These are phyloP conservation scores for Rosellinia necatrix DNA, from an alignment of 2,329 filamentous ascomycete species.

Conservation along the genomic window DNA sequence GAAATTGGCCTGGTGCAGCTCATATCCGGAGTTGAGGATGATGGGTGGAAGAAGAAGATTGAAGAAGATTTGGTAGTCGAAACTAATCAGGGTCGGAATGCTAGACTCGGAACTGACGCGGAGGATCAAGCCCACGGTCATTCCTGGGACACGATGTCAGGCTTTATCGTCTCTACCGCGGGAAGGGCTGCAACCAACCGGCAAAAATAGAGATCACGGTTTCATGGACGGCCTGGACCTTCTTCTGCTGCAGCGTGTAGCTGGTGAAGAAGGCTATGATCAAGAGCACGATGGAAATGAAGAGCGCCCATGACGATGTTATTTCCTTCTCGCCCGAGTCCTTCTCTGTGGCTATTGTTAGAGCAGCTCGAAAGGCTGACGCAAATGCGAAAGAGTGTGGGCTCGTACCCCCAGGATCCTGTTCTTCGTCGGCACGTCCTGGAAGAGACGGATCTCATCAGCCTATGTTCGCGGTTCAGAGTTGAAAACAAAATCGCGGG, in stretches of 20 bases:
- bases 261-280: conserved; percentile 95
- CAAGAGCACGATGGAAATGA: conserved; percentile 93
- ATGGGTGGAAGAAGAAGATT: conserved; percentile 98
- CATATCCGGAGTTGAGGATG: conserved; percentile 95
- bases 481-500: conserved; percentile 6
- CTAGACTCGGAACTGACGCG: conserved; percentile 79
- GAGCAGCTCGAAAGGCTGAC: conserved; percentile 18
- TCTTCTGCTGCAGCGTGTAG: conserved; percentile 94
- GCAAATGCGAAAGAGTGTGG: conserved; percentile 18
- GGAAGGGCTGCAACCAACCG: conserved; percentile 53
- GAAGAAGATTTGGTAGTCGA: conserved; percentile 99
- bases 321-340: conserved; percentile 93
- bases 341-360: conserved; percentile 56
- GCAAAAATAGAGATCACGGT: conserved; percentile 98
- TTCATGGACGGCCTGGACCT: conserved; percentile 96
- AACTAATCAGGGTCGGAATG: conserved; percentile 89
- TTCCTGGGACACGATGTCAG: conserved; percentile 61
- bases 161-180: conserved; percentile 16
- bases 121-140: conserved; percentile 91
- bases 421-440: conserved; percentile 53
- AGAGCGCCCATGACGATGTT: conserved; percentile 93
- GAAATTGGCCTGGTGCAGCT: conserved; percentile 98
- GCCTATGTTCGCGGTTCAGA: background rate
- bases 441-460: conserved; percentile 16
- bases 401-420: conserved; percentile 52